phyloP scores from a whole-genome alignment of 257 asterid species.

The Leptodermis oblonga region DNA sequence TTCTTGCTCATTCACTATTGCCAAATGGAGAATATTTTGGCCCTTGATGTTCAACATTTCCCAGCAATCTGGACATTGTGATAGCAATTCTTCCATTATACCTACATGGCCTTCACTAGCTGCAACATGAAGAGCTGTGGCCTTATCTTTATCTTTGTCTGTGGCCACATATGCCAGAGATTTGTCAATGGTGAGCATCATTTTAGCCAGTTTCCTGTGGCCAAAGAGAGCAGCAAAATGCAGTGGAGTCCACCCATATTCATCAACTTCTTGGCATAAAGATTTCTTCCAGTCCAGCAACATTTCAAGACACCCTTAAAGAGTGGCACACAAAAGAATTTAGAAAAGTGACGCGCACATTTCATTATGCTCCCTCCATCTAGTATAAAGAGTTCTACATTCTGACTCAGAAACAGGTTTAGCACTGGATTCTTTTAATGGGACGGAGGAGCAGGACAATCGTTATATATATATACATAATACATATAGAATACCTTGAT shows the following conservation, averaged over 20 bases:
- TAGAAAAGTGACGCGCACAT: background rate
- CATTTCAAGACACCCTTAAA: conserved; percentile 3
- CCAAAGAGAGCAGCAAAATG: conserved; percentile 16
- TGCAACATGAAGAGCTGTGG: conserved; percentile 25
- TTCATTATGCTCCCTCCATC: too few relatives aligned
- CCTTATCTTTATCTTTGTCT: background rate
- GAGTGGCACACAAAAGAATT: background rate
- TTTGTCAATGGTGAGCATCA: background rate
- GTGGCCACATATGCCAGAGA: conserved; percentile 12
- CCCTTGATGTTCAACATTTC: conserved; percentile 9
- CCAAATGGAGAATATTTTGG: conserved; percentile 20
- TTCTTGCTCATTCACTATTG: conserved; percentile 1
- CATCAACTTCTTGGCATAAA: conserved; percentile 12
- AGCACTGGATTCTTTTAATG: too few relatives aligned
- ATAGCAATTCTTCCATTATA: conserved; percentile 2
- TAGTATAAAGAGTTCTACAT: too few relatives aligned
- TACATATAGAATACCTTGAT: conserved; percentile 3
- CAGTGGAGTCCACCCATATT: conserved; percentile 9
- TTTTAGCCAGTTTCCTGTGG: background rate
- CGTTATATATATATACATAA: background rate
- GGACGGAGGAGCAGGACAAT: too few relatives aligned
- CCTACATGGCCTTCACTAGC: conserved; percentile 7
- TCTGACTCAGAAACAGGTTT: background rate
- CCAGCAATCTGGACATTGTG: conserved; percentile 23
- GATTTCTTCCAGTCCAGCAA: conserved; percentile 7